Evolutionary conservation across 2,329 filamentous ascomycete genomes (phyloP), one percentile per base, ranked within the genome.

Genomic region (Scolecobasidium constrictum): DNA sequence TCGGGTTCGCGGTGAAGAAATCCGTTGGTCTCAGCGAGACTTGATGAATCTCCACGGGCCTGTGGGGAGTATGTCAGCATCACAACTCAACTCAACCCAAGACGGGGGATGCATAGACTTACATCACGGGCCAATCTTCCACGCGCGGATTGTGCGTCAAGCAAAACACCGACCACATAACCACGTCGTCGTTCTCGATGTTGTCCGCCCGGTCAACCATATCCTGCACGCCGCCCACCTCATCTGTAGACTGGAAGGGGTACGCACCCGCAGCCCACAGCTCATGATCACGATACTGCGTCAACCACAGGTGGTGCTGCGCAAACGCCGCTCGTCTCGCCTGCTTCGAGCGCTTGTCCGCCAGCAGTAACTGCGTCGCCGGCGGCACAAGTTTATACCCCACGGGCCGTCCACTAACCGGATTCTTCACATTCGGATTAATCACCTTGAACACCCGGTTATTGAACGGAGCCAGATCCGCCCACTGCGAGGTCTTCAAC

Each of bases 371-470:
- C 47, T 74, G 71, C 4, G 63, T 68, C 0, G 67, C 60, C 1
- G 62, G 57, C 3, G 70, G 64, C 20, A 60, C 53, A 43, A 75
- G 59, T 45, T 72, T 72, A 55, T 71, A 73, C 2, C 55, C 63
- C 2, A 66, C 66, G 2, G 60, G 64, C 41, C 62, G 66, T 37
- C 67, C 64, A 6, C 59, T 65, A 42, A 69, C 56, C 0, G 59
- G 60, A 44, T 73, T 72, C 23, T 56, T 63, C 39, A 62, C 60
- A 31, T 52, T 50, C 11, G 66, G 62, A 49, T 75, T 75, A 41
- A 66, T 61, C 46, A 75, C 71, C 46, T 73, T 74, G 60, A 73
- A 72, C 4, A 67, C 59, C 6, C 71, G 68, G 50, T 78, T 78
- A 16, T 26, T 39, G 9, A 26, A 9, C 11, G 21, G 21, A 9